Evolutionary conservation across 352 stramenopile species (phyloP).

Genomic region (Phytophthora pini): DNA sequence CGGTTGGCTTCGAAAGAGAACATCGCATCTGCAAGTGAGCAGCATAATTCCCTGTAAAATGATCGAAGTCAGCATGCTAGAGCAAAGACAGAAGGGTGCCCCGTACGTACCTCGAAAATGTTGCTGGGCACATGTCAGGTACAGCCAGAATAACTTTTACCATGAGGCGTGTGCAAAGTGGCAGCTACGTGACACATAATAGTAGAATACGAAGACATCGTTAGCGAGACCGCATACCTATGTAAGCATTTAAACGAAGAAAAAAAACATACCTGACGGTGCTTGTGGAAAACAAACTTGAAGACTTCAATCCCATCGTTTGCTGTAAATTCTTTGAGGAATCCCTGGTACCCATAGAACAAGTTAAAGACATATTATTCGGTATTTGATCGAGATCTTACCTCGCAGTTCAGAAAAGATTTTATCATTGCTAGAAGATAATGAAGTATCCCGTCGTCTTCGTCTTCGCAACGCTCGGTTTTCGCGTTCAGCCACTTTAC

Average conservation of each 20-base stretch:
- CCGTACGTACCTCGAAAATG: constrained; percentile 15
- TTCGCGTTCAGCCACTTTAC: constrained; percentile 22
- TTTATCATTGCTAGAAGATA: constrained; percentile 25
- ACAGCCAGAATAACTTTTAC: constrained; percentile 15
- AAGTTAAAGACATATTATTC: not conserved
- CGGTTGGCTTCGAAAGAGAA: constrained; percentile 7
- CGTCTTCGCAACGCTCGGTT: constrained; percentile 10
- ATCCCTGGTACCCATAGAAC: constrained; percentile 5
- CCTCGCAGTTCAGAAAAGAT: constrained; percentile 21
- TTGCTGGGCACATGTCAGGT: not conserved
- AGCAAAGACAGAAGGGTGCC: not conserved
- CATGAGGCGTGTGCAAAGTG: constrained; percentile 5
- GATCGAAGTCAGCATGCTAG: not conserved
- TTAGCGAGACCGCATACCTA: not conserved
- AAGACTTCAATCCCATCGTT: constrained; percentile 13
- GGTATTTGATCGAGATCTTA: not conserved
- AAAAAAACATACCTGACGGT: constrained; percentile 12
- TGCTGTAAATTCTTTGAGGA: constrained; percentile 8
- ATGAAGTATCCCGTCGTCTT: constrained; percentile 21
- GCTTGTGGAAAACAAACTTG: constrained; percentile 14
- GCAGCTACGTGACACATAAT: constrained; percentile 13
- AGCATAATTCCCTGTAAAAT: constrained; percentile 6
- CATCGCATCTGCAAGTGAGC: constrained; percentile 22
- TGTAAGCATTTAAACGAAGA: not conserved
- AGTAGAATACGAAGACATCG: not conserved